These are phyloP conservation scores for Ophiosphaerella korrae DNA, from an alignment of 2,329 filamentous ascomycete genomes.

Conservation along the genomic window DNA sequence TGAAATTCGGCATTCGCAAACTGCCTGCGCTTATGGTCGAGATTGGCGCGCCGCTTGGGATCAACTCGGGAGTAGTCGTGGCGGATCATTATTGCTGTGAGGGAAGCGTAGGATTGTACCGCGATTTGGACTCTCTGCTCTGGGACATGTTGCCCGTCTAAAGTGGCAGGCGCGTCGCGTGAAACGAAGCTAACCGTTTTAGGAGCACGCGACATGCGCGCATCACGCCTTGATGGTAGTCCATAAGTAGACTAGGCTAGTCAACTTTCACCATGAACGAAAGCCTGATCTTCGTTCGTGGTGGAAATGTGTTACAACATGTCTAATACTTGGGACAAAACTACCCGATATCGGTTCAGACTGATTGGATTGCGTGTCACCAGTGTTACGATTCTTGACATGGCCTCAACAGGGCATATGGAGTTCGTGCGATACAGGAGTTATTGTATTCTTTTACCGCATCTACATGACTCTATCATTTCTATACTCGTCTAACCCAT, in stretches of 20 bases:
- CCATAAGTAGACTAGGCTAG: neutral
- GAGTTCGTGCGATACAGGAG: too few relatives aligned
- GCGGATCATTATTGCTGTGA: constrained; percentile 40
- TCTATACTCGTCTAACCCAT: neutral
- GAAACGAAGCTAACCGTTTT: constrained; percentile 11
- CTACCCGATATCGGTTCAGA: too few relatives aligned
- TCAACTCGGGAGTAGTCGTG: constrained; percentile 53
- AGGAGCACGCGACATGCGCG: constrained; percentile 6
- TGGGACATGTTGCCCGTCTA: constrained; percentile 12
- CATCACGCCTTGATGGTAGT: neutral
- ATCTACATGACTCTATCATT: neutral
- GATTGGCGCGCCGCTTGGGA: constrained; percentile 74
- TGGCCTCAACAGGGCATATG: too few relatives aligned
- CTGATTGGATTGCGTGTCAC: too few relatives aligned
- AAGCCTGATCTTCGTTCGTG: too few relatives aligned
- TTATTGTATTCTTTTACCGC: too few relatives aligned
- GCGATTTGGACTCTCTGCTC: constrained; percentile 1
- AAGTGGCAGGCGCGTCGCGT: constrained; percentile 30
- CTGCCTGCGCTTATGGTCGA: constrained; percentile 84
- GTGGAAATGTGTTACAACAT: too few relatives aligned
- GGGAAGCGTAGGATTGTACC: constrained; percentile 7
- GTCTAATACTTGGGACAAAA: too few relatives aligned
- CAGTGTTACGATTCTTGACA: too few relatives aligned
- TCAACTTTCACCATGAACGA: too few relatives aligned
- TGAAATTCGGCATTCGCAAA: constrained; percentile 80